phyloP scores from a whole-genome alignment of 148 eudicot species.

The Fagopyrum homotropicum region DNA sequence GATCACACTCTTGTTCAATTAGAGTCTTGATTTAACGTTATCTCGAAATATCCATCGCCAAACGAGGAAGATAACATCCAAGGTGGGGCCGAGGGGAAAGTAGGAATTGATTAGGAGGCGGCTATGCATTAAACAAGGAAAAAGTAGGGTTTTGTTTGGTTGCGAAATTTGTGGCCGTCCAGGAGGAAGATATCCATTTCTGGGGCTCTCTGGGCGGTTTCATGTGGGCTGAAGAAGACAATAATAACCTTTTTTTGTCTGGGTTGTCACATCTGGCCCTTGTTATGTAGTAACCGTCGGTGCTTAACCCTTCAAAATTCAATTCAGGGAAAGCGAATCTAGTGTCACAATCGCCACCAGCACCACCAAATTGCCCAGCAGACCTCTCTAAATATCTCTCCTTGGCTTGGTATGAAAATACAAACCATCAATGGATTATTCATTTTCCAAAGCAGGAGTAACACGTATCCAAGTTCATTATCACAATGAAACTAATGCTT shows the following conservation, averaged over 20 bases:
- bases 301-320: background rate
- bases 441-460: background rate
- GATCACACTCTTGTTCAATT: background rate
- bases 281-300: constrained; percentile 1
- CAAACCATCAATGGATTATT: background rate
- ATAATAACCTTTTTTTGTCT: background rate
- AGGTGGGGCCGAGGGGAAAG: background rate
- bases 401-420: background rate
- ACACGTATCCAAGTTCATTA: background rate
- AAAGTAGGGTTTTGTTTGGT: constrained; percentile 10
- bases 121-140: background rate
- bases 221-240: constrained; percentile 8
- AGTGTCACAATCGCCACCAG: too few species aligned
- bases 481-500: background rate
- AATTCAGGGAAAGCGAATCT: background rate
- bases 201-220: constrained; percentile 2
- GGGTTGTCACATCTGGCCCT: background rate
- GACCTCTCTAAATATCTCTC: background rate
- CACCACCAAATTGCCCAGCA: background rate
- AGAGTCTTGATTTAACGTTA: too few species aligned
- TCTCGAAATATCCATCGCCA: background rate
- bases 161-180: constrained; percentile 5
- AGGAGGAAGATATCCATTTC: background rate
- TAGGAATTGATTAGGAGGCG: constrained; percentile 5
- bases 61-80: background rate